A percentile compares a stretch with the other conserved stretches of the same genome.
phyloP scores from a whole-genome alignment of 257 asterid genomes.

The Echites panduratus region DNA sequence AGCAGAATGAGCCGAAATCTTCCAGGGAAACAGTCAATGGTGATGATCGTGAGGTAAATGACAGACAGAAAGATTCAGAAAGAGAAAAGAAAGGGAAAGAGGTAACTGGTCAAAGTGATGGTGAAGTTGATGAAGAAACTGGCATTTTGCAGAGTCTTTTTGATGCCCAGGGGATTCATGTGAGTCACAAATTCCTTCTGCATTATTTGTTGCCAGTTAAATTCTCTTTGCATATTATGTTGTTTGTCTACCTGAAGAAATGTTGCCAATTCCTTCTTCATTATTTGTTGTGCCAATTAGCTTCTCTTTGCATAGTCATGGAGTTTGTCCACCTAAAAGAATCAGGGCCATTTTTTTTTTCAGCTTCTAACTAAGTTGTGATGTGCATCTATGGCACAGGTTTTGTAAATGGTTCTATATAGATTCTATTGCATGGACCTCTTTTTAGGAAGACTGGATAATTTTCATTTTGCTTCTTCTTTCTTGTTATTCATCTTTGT shows the following conservation, averaged over 20 bases:
- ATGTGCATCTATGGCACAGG: neutral
- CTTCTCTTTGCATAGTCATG: neutral
- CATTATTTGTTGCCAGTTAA: neutral
- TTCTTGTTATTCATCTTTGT: neutral
- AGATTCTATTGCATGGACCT: neutral
- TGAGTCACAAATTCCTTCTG: conserved; percentile 33
- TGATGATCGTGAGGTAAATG: conserved; percentile 27
- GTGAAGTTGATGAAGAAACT: conserved; percentile 61
- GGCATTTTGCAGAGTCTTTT: conserved; percentile 72
- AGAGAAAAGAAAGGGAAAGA: conserved; percentile 27
- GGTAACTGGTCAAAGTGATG: conserved; percentile 27
- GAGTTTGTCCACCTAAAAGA: neutral
- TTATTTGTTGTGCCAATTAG: neutral
- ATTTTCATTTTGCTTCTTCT: neutral
- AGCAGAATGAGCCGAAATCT: conserved; percentile 25
- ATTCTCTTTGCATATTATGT: conserved; percentile 1
- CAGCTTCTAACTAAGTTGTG: neutral
- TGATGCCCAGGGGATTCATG: conserved; percentile 87
- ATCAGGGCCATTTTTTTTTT: neutral
- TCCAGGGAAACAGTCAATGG: conserved; percentile 17
- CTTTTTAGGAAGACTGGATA: neutral
- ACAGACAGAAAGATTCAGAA: conserved; percentile 26
- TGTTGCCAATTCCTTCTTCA: conserved; percentile 21
- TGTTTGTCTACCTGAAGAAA: too few relatives aligned
- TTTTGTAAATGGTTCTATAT: neutral